Base-by-base conservation (phyloP, 345 rosid species). In the Microthlaspi erraticum region DNA sequence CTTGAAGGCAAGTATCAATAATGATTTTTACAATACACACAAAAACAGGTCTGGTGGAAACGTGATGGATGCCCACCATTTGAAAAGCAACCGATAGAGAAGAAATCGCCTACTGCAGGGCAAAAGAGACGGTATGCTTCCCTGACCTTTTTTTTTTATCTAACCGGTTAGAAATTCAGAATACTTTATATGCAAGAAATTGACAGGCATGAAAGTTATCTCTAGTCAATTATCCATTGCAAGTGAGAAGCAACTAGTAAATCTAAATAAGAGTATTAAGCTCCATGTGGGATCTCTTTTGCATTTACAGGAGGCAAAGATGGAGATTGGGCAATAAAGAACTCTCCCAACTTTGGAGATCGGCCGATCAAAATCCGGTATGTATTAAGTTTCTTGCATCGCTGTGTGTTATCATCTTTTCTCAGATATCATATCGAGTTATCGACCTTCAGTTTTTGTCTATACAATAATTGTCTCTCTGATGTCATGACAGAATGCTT, bases 31-130 rank as follows among this genome's bases (percentile, higher is more conserved):
- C 45, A 32, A 63, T 39, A 70, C 62, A 23, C 64, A 16, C 68
- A 2, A 78, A 48, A 65, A 72, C 74, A 94, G 99, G 89, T 89
- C 18, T 94, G 98, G 98, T 94, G 99, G 98, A 94, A 94, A 80
- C 93, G 98, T 49, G 98, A 94, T 82, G 98, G 98, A 42, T 94
- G 99, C 72, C 97, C 80, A 29, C 90, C 99, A 54, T 89, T 91
- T 87, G 99, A 91, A 77, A 94, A 89, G 75, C 99, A 88, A 72
- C 93, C 83, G 9, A 73, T 76, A 41, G 99, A 88, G 74, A 84
- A 78, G 65, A 91, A 83, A 83, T 57, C 79, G 31, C 74, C 74
- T 31, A 92, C 63, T 56, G 93, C 85, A 64, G 96, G 92, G 48
- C 77, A 49, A 12, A 94, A 81, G 66, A 94, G 84, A 73, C 87